Conservation (phyloP, 768 basidiomycete species). For the Boletus reticuloceps region DNA sequence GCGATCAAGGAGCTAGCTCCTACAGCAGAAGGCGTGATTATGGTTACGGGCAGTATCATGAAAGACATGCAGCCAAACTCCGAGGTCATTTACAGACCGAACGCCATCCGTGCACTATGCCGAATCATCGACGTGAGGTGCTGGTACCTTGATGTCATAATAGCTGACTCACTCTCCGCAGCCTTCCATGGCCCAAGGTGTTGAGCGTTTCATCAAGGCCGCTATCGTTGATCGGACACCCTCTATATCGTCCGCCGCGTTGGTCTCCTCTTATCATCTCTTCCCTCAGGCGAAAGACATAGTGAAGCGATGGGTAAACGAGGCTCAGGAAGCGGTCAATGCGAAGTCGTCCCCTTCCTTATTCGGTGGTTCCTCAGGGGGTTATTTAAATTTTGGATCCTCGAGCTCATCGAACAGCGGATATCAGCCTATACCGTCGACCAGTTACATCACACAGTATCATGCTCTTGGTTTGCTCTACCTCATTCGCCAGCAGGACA, state of each 20-base stretch:
- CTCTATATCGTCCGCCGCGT: constrained; percentile 92
- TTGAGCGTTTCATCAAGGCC: constrained; percentile 99
- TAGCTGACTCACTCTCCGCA: constrained; percentile 30
- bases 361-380: constrained; percentile 54
- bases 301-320: constrained; percentile 99
- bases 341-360: constrained; percentile 76
- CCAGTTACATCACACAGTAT: constrained; percentile 95
- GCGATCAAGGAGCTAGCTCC: constrained; percentile 96
- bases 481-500: constrained; percentile 92
- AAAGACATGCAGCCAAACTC: constrained; percentile 99
- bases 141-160: constrained; percentile 35
- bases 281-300: constrained; percentile 93
- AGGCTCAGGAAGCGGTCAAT: constrained; percentile 94
- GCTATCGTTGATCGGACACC: constrained; percentile 97
- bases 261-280: constrained; percentile 96
- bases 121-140: constrained; percentile 90
- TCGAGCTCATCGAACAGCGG: constrained; percentile 51
- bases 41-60: constrained; percentile 99
- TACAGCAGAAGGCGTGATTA: constrained; percentile 98
- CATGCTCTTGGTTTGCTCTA: constrained; percentile 94
- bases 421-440: constrained; percentile 79
- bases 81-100: constrained; percentile 97
- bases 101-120: constrained; percentile 94
- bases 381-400: constrained; percentile 73
- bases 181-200: constrained; percentile 99